Evolutionary conservation across 2,329 filamentous ascomycete species (phyloP).

Genomic region (Mycosphaerelloides madeirae): DNA sequence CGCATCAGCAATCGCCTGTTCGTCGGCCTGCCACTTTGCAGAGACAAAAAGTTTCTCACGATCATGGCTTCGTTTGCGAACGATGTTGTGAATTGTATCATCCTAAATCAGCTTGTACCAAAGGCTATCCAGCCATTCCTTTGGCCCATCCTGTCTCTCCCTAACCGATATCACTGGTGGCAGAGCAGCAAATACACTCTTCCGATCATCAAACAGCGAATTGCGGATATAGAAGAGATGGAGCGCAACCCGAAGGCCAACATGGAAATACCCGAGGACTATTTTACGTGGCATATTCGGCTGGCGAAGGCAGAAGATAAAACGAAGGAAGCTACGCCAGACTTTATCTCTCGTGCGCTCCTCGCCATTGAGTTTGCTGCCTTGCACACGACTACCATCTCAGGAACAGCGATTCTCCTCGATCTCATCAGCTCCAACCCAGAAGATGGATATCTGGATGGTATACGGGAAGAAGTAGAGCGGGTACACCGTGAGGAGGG

Average conservation of each 20-base stretch:
- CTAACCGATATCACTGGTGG: conserved; percentile 47
- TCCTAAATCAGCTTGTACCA: conserved; percentile 48
- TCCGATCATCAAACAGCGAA: conserved; percentile 49
- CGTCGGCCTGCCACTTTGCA: conserved; percentile 43
- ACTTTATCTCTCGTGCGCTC: conserved; percentile 48
- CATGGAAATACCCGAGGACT: conserved; percentile 51
- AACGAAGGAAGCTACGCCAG: conserved; percentile 43
- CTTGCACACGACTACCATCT: conserved; percentile 23
- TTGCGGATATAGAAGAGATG: conserved; percentile 44
- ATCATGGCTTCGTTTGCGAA: conserved; percentile 49
- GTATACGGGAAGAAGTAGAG: conserved; percentile 22
- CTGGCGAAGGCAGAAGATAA: conserved; percentile 45
- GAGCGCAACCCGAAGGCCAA: conserved; percentile 41
- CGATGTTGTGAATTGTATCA: conserved; percentile 38
- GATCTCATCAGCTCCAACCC: conserved; percentile 19
- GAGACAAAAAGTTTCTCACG: conserved; percentile 45
- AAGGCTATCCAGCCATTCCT: conserved; percentile 45
- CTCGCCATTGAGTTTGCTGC: conserved; percentile 55
- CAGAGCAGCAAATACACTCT: conserved; percentile 40
- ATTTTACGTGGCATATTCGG: conserved; percentile 54
- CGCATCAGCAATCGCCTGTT: conserved; percentile 43
- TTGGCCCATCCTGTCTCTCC: conserved; percentile 41
- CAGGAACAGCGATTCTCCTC: conserved; percentile 20
- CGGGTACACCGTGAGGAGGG: conserved; percentile 8
- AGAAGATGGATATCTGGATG: conserved; percentile 10